Evolutionary conservation across 495 filamentous ascomycete genomes (phyloP).

Genomic region (Talaromyces borbonicus): DNA sequence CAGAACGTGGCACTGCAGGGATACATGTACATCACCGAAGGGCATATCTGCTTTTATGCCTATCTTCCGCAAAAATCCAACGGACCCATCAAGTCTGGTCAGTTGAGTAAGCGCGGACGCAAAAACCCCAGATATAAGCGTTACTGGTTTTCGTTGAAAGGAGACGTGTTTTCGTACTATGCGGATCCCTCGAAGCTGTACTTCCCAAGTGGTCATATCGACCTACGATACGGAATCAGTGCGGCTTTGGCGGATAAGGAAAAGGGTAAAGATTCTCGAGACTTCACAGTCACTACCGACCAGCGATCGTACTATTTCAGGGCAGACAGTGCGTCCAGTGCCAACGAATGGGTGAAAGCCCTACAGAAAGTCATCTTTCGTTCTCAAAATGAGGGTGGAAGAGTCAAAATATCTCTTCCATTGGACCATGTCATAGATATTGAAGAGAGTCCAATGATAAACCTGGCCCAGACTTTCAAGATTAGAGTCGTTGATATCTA

Average conservation of each 20-base stretch:
- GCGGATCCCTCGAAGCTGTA: slow-evolving; percentile 74
- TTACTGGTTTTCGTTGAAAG: slow-evolving; percentile 95
- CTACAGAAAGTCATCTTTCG: slow-evolving; percentile 92
- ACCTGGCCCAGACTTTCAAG: slow-evolving; percentile 90
- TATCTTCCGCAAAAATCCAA: slow-evolving; percentile 87
- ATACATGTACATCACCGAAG: slow-evolving; percentile 92
- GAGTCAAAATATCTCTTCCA: slow-evolving; percentile 89
- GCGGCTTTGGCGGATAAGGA: slow-evolving; percentile 63
- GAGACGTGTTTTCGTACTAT: slow-evolving; percentile 92
- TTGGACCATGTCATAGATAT: slow-evolving; percentile 84
- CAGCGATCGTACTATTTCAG: slow-evolving; percentile 78
- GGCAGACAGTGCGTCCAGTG: slow-evolving; percentile 79
- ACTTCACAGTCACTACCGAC: slow-evolving; percentile 75
- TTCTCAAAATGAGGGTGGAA: slow-evolving; percentile 92
- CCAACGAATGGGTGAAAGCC: slow-evolving; percentile 95
- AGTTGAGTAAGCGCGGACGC: slow-evolving; percentile 80
- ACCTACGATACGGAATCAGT: slow-evolving; percentile 84
- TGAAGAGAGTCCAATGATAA: slow-evolving; percentile 83
- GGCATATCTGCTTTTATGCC: slow-evolving; percentile 94
- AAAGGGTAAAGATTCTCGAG: slow-evolving; percentile 55
- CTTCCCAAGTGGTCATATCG: slow-evolving; percentile 86
- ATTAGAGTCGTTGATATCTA: slow-evolving; percentile 84
- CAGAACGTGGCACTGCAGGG: slow-evolving; percentile 90
- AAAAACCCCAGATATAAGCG: slow-evolving; percentile 83
- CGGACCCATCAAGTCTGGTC: slow-evolving; percentile 74